Conservation (phyloP, 2,329 filamentous ascomycete species). For the Bertia moriformis region DNA sequence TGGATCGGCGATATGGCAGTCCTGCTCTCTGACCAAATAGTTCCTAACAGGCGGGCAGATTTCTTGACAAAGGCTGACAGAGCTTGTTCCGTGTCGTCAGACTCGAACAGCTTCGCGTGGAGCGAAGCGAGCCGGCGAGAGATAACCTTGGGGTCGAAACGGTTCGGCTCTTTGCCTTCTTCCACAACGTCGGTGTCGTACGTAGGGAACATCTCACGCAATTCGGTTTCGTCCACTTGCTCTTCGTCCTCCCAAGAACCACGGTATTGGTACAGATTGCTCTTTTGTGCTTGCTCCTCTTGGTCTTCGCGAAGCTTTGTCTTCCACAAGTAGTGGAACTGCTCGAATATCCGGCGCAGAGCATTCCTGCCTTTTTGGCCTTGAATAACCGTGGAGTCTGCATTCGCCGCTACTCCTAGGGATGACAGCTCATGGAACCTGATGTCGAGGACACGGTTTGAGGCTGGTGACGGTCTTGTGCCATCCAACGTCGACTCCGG, state of each 20-base stretch:
- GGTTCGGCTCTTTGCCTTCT: constrained; percentile 11
- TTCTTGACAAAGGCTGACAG: background rate
- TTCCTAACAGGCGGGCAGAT: background rate
- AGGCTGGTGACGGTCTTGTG: background rate
- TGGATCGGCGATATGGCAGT: constrained; percentile 28
- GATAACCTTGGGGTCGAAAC: constrained; percentile 32
- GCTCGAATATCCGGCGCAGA: constrained; percentile 53
- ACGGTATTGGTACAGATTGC: constrained; percentile 70
- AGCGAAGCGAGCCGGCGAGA: constrained; percentile 46
- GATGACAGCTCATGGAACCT: background rate
- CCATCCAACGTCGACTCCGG: background rate
- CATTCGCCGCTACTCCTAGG: constrained; percentile 21
- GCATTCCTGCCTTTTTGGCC: constrained; percentile 27
- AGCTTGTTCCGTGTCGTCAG: constrained; percentile 7
- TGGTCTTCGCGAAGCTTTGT: constrained; percentile 63
- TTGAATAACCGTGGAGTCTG: constrained; percentile 30
- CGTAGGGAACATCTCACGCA: constrained; percentile 68
- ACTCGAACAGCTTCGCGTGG: constrained; percentile 39
- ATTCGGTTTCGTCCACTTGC: constrained; percentile 58
- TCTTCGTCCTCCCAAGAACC: constrained; percentile 67
- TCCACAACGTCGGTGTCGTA: constrained; percentile 42
- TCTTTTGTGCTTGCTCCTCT: constrained; percentile 56
- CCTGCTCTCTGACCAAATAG: constrained; percentile 18
- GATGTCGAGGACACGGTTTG: background rate
- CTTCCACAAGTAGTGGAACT: constrained; percentile 70